Evolutionary conservation across 371 early-diverging fungal genomes (phyloP).

Genomic region (Mucor irregularis): DNA sequence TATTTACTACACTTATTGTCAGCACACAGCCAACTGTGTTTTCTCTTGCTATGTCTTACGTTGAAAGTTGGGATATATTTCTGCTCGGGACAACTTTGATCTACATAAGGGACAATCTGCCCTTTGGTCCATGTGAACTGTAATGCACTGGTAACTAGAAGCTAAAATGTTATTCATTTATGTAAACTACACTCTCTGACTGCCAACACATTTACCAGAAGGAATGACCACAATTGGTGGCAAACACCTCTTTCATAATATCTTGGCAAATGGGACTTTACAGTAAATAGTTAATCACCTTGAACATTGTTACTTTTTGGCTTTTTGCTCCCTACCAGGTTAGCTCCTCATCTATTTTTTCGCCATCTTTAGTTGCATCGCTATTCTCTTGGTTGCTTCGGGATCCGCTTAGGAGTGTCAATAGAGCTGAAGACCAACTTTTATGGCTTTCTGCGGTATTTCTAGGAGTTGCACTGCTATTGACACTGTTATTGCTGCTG

Average conservation of each 20-base stretch:
- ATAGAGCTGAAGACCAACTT: neutral
- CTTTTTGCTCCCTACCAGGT: conserved; percentile 19
- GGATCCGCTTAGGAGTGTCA: neutral
- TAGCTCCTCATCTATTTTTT: conserved; percentile 12
- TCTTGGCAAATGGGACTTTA: conserved; percentile 74
- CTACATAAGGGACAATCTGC: conserved; percentile 77
- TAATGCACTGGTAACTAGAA: conserved; percentile 71
- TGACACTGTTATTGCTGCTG: no score
- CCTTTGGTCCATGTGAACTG: conserved; percentile 57
- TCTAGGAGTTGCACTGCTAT: no score
- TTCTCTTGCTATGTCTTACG: conserved; percentile 33
- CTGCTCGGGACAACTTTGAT: conserved; percentile 48
- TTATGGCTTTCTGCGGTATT: no score
- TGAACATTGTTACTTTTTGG: neutral
- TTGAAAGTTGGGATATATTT: conserved; percentile 83
- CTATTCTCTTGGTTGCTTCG: neutral
- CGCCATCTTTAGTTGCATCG: neutral
- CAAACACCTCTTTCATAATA: conserved; percentile 72
- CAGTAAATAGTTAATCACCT: neutral
- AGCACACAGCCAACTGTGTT: neutral
- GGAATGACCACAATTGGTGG: conserved; percentile 84
- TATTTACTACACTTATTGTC: conserved; percentile 23
- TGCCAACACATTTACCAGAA: conserved; percentile 63
- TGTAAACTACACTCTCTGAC: neutral
- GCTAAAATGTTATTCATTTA: neutral